A percentile compares a stretch with the other conserved stretches of the same genome.
phyloP scores from a whole-genome alignment of 768 basidiomycete species.

The Sarcodon aspratus region DNA sequence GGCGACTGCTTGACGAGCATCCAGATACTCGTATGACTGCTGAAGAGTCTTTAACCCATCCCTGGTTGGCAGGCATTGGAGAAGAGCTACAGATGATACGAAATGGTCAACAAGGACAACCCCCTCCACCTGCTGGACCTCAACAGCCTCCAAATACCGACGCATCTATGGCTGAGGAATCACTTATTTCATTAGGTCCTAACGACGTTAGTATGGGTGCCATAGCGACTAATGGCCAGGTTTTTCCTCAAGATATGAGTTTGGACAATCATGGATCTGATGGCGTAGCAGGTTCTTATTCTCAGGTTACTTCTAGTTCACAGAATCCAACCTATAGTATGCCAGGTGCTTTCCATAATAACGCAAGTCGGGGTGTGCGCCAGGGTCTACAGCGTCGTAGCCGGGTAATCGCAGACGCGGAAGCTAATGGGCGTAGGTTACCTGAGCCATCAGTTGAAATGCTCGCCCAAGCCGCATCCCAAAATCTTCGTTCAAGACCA shows the following conservation, averaged over 20 bases:
- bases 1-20: constrained; percentile 48
- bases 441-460: not conserved
- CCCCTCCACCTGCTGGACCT: too few species aligned
- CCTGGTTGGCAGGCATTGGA: constrained; percentile 45
- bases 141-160: too few species aligned
- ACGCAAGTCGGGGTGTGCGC: not conserved
- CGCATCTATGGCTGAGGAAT: too few species aligned
- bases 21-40: constrained; percentile 65
- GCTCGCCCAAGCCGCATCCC: not conserved
- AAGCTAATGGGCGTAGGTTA: not conserved
- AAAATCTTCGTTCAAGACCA: too few species aligned
- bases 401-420: not conserved
- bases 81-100: not conserved
- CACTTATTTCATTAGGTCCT: too few species aligned
- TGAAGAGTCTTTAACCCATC: constrained; percentile 53
- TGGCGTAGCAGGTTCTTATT: not conserved
- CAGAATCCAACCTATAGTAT: not conserved
- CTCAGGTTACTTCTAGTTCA: not conserved
- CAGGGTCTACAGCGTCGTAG: not conserved
- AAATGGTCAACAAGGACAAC: not conserved
- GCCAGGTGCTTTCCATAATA: not conserved
- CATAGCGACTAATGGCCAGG: not conserved
- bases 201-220: not conserved
- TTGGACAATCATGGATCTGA: not conserved
- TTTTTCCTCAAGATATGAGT: not conserved